Evolutionary conservation across 805 yeast species (phyloP), one percentile per base, ranked within the genome.

Genomic region (Danielozyma ontarioensis): DNA sequence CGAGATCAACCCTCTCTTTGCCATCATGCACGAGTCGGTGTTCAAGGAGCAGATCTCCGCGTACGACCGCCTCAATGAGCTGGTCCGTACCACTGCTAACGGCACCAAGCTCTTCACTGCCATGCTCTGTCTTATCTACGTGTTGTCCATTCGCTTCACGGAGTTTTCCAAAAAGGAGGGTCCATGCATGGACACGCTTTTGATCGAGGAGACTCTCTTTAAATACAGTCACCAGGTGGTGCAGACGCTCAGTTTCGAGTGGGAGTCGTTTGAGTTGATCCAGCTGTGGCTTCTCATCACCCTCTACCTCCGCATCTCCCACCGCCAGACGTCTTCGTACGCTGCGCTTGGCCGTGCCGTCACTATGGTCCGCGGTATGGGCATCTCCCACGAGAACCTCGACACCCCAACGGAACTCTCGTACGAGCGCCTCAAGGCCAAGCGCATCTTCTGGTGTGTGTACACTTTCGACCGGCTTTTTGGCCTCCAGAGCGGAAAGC

Each of bases 381-480:
- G 70, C 5, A 37, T 71, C 23, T 13, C 46, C 80, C 81, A 77
- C 32, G 37, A 44, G 4, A 33, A 37, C 14, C 45, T 46, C 3
- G 46, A 41, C 17, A 32, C 40, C n/a, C 25, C 50, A 15, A 32
- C 41, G 28, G 30, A 63, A 41, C 50, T 64, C 5, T 49, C 57
- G 3, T 65, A 65, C 46, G 80, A 75, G 40, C 48, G 44, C 13
- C 36, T 64, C 10, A 76, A 77, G 45, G 68, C 74, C 1, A 59
- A 59, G 42, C 57, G 81, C 31, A 64, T 77, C 1, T 78, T 73
- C 46, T 77, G 80, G 77, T 41, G 68, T 14, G 72, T 71, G 4
- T 78, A 68, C 43, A 64, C 74, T 1, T 57, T 73, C 56, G 85
- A 78, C 44, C 60, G 77, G 38, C 38, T 76, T 12, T 50, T 74